A percentile compares a stretch with the other conserved stretches of the same genome.
These are phyloP conservation scores for Talinum fruticosum DNA, from an alignment of 148 eudicot genomes.

Conservation along the genomic window DNA sequence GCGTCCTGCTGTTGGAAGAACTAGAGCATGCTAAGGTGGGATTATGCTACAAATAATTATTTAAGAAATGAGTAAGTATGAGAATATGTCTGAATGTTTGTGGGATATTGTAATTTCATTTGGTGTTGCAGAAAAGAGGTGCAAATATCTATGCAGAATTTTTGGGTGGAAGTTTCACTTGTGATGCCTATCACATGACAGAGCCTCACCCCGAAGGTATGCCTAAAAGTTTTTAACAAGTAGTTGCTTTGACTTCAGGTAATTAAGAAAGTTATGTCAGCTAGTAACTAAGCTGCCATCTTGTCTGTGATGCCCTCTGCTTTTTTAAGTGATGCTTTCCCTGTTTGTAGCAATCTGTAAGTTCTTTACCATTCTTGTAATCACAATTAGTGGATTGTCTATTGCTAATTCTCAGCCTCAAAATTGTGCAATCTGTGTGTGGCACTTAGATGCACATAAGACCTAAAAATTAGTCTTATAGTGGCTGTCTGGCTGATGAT, in stretches of 20 bases:
- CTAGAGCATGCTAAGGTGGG: conserved; percentile 89
- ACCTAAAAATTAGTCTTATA: background rate
- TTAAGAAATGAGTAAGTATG: background rate
- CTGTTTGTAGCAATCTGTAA: background rate
- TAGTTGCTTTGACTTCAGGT: background rate
- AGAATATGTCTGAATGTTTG: background rate
- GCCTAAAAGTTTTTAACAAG: background rate
- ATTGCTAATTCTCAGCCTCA: background rate
- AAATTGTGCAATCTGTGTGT: background rate
- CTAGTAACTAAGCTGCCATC: background rate
- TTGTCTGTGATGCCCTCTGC: background rate
- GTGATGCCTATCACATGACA: conserved; percentile 98
- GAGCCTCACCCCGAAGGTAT: conserved; percentile 97
- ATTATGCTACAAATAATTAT: background rate
- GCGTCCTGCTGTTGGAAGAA: conserved; percentile 90
- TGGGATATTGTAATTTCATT: background rate
- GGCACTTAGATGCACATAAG: background rate
- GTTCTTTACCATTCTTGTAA: background rate
- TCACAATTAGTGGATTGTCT: background rate
- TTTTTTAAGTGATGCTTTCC: conserved; percentile 1
- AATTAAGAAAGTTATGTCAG: too few relatives aligned
- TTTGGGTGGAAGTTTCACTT: conserved; percentile 94
- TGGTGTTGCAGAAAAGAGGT: conserved; percentile 65
- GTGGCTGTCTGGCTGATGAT: too few relatives aligned
- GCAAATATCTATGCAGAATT: conserved; percentile 92